These are phyloP conservation scores for Pachyrhizus erosus DNA, from an alignment of 306 rosid species.

Conservation along the genomic window DNA sequence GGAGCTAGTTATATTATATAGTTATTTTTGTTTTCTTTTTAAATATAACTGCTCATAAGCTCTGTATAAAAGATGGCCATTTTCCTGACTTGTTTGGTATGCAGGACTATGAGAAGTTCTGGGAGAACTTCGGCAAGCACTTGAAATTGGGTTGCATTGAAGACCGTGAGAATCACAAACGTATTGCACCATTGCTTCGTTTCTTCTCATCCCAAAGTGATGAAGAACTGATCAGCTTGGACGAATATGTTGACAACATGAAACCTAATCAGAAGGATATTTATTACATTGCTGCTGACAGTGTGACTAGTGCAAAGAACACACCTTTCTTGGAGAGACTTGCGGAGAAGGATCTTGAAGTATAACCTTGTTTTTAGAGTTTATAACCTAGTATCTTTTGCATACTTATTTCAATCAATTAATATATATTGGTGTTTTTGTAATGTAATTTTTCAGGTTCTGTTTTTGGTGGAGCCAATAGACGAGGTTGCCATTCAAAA, in stretches of 20 bases:
- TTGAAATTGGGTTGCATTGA: slow-evolving; percentile 97
- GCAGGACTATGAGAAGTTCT: slow-evolving; percentile 94
- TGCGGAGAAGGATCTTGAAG: slow-evolving; percentile 84
- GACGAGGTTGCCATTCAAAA: slow-evolving; percentile 96
- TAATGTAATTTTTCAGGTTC: slow-evolving; percentile 61
- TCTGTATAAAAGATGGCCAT: background rate
- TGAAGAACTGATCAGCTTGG: slow-evolving; percentile 80
- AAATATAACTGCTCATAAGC: background rate
- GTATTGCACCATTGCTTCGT: slow-evolving; percentile 93
- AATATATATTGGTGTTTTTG: slow-evolving; percentile 18
- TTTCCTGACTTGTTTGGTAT: slow-evolving; percentile 34
- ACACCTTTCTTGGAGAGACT: slow-evolving; percentile 97
- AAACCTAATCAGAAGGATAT: slow-evolving; percentile 95
- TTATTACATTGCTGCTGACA: slow-evolving; percentile 88
- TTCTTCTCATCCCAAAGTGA: slow-evolving; percentile 95
- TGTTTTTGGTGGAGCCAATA: slow-evolving; percentile 93
- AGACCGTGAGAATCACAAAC: slow-evolving; percentile 97
- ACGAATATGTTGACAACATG: slow-evolving; percentile 97
- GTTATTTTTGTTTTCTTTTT: background rate
- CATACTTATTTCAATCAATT: background rate
- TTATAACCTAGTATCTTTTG: background rate
- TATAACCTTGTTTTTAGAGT: slow-evolving; percentile 36
- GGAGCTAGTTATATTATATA: no score
- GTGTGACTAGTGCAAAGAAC: slow-evolving; percentile 88
- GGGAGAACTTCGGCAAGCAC: slow-evolving; percentile 95